Evolutionary conservation across 2,329 filamentous ascomycete species (phyloP).

Genomic region (Paraphaeosphaeria sporulosa): DNA sequence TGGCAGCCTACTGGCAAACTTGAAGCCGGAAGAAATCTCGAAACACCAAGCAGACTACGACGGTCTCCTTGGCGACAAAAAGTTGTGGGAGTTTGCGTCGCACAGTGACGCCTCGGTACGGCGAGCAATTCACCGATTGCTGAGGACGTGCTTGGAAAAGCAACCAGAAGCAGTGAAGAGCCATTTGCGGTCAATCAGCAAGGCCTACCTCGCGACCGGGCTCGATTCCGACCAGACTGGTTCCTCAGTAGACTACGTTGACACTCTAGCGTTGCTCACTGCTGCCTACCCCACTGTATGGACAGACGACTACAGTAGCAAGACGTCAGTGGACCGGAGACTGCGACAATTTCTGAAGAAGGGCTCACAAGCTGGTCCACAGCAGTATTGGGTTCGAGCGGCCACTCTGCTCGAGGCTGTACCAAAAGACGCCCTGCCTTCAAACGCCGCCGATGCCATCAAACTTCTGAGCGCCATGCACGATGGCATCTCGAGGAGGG

Average conservation of each 20-base stretch:
- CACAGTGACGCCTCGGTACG: constrained; percentile 66
- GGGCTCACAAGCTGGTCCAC: constrained; percentile 80
- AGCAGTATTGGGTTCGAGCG: constrained; percentile 76
- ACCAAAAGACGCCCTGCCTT: constrained; percentile 64
- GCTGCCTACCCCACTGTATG: constrained; percentile 72
- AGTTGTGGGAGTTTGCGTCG: constrained; percentile 66
- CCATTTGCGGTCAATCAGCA: constrained; percentile 65
- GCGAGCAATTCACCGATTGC: constrained; percentile 63
- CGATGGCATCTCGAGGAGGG: constrained; percentile 73
- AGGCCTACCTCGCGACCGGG: constrained; percentile 76
- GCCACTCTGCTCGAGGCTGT: constrained; percentile 66
- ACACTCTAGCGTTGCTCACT: constrained; percentile 73
- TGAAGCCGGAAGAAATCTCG: constrained; percentile 60
- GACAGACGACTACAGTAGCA: constrained; percentile 69
- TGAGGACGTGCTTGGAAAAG: constrained; percentile 60
- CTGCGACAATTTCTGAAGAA: constrained; percentile 78
- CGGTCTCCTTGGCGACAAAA: constrained; percentile 68
- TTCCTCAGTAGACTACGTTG: constrained; percentile 75
- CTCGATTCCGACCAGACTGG: constrained; percentile 75
- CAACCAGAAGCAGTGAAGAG: constrained; percentile 49
- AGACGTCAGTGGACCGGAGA: constrained; percentile 63
- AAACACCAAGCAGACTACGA: constrained; percentile 70
- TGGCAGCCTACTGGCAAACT: constrained; percentile 59
- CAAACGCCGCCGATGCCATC: constrained; percentile 61
- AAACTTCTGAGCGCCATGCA: constrained; percentile 73